These are phyloP conservation scores for Pseudogymnoascus sp. DNA, from an alignment of 2,329 filamentous ascomycete genomes.

Conservation along the genomic window DNA sequence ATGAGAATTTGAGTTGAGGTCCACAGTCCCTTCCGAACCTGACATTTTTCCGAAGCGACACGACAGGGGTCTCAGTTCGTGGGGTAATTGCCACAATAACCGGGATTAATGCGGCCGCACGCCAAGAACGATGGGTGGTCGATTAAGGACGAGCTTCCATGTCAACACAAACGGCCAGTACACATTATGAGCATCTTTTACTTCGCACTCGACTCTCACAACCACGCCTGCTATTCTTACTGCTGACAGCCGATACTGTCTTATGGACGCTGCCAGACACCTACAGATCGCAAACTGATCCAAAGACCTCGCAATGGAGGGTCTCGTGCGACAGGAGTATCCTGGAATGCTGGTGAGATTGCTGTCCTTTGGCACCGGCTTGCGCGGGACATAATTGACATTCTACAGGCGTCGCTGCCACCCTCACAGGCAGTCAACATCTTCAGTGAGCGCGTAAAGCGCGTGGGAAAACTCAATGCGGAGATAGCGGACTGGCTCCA, in stretches of 20 bases:
- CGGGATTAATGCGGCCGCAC: constrained; percentile 5
- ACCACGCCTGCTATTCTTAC: background rate
- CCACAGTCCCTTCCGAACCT: background rate
- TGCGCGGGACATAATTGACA: constrained; percentile 20
- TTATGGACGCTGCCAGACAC: constrained; percentile 1
- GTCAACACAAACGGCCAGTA: constrained; percentile 4
- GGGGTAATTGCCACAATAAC: background rate
- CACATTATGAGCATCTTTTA: background rate
- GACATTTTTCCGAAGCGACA: constrained; percentile 2
- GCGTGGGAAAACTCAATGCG: constrained; percentile 76
- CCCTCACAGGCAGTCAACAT: constrained; percentile 74
- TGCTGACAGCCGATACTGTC: constrained; percentile 3
- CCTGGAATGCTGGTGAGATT: constrained; percentile 81
- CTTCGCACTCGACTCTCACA: background rate
- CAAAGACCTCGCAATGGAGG: constrained; percentile 50
- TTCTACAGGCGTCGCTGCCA: constrained; percentile 64
- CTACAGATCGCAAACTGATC: background rate
- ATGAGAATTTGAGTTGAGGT: background rate
- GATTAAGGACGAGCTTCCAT: constrained; percentile 6
- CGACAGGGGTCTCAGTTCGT: constrained; percentile 4
- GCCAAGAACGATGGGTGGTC: background rate
- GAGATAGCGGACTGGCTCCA: constrained; percentile 96
- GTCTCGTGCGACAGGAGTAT: constrained; percentile 81
- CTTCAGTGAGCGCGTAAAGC: constrained; percentile 78
- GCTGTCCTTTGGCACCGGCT: constrained; percentile 15